phyloP scores from a whole-genome alignment of 2,329 filamentous ascomycete species.

The Bipolaris bicolor region DNA sequence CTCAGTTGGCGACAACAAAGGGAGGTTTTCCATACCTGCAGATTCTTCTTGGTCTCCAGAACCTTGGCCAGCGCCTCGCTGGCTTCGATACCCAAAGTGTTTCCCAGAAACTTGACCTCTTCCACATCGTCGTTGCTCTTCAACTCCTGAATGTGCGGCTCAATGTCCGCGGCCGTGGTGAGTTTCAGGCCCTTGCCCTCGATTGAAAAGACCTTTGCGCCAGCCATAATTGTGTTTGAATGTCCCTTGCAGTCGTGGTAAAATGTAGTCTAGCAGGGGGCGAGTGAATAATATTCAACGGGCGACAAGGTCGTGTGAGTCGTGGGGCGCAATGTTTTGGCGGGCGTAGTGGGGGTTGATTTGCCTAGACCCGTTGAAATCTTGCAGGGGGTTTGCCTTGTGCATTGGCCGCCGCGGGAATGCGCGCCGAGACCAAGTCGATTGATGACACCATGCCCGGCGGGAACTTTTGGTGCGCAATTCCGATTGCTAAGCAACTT shows the following conservation, averaged over 20 bases:
- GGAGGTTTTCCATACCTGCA: constrained; percentile 62
- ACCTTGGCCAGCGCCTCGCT: constrained; percentile 85
- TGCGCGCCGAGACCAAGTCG: constrained; percentile 28
- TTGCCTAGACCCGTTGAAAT: constrained; percentile 22
- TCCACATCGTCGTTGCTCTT: constrained; percentile 75
- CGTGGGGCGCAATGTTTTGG: constrained; percentile 32
- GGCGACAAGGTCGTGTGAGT: constrained; percentile 7
- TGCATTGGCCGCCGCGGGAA: constrained; percentile 22
- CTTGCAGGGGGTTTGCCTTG: constrained; percentile 17
- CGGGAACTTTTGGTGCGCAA: constrained; percentile 13
- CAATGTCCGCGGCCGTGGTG: constrained; percentile 83
- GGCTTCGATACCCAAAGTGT: constrained; percentile 89
- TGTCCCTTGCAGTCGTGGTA: constrained; percentile 1
- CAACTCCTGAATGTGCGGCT: constrained; percentile 79
- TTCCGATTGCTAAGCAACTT: constrained; percentile 38
- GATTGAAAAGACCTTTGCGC: constrained; percentile 78
- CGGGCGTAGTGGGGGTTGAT: constrained; percentile 38
- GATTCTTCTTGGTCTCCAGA: constrained; percentile 80
- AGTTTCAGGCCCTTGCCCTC: constrained; percentile 93
- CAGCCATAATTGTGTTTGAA: constrained; percentile 48
- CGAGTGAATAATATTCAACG: constrained; percentile 1
- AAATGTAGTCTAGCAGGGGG: constrained; percentile 11
- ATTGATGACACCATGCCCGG: constrained; percentile 27
- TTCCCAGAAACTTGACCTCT: constrained; percentile 85
- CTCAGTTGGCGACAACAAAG: background rate